Base-by-base conservation (phyloP, 163 green algal species). In the Chloroidium sp. region DNA sequence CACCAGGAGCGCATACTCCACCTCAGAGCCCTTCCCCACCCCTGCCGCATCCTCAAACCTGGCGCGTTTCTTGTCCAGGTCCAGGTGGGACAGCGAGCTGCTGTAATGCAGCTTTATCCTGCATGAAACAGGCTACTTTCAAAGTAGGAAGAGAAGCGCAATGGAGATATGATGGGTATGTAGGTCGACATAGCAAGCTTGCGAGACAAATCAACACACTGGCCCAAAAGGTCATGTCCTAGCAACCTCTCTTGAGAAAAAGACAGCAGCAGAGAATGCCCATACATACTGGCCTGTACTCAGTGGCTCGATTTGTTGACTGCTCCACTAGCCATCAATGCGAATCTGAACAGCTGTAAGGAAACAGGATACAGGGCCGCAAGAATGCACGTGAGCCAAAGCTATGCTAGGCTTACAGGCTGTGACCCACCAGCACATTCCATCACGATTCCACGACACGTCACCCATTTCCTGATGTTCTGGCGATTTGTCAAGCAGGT, bases 1-100 rank as follows among this genome's bases (percentile, higher is more conserved):
- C 4, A 81, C 82, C 4, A 81, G 79, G 74, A 83, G 64, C 59
- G 76, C 69, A 62, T 78, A 83, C 1, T 13, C 61, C 57, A 3
- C 36, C 10, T 10, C 14, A 3, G 10, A 4, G 6, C 12, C 14
- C 10, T 10, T 36, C 69, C 69, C 69, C 36, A 36, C 36, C 36
- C 36, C 36, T 36, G 36, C 36, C 36, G 36, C 36, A 36, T 76
- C 69, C 8, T 76, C 69, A 59, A 60, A 76, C 10, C 10, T 13
- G 3, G 14, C 10, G 6, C 6, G 57, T 3, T 59, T 59, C 3
- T 10, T 4, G 10, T 3, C 14, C 6, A 76, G 59, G 69, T 76
- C 69, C 6, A 76, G 3, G 8, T 3, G 10, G 3, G 69, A 4
- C 10, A 76, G 10, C 6, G 3, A 6, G 8, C 10, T 76, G 69